Conservation (phyloP, 2,329 filamentous ascomycete genomes). For the Hypoxylon sp. region DNA sequence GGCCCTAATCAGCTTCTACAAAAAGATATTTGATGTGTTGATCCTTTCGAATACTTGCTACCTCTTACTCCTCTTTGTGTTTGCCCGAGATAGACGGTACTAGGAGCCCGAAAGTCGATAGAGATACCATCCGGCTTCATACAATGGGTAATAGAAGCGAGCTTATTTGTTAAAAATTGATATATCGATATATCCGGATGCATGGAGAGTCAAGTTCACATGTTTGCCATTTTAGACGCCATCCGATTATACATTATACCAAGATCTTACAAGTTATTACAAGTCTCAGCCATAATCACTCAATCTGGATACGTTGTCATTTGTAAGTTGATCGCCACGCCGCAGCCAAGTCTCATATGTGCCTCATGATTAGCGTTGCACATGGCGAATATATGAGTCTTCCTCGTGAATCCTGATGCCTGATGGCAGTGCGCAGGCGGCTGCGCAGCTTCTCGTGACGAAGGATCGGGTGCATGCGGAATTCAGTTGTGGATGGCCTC, state of each 20-base stretch:
- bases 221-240: conserved; percentile 20
- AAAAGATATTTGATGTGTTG: conserved; percentile 20
- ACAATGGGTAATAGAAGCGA: conserved; percentile 22
- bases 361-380: conserved; percentile 37
- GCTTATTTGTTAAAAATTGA: conserved; percentile 11
- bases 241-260: conserved; percentile 30
- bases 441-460: conserved; percentile 35
- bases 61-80: not conserved
- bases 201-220: conserved; percentile 22
- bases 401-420: conserved; percentile 31
- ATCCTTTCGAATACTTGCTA: conserved; percentile 17
- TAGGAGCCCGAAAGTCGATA: conserved; percentile 4
- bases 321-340: conserved; percentile 35
- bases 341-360: conserved; percentile 28
- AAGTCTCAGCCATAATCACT: conserved; percentile 28
- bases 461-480: conserved; percentile 35
- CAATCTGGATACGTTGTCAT: conserved; percentile 26
- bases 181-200: conserved; percentile 15
- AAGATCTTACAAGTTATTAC: conserved; percentile 15
- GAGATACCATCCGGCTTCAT: conserved; percentile 24
- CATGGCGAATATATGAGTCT: conserved; percentile 39
- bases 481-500: conserved; percentile 25
- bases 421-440: conserved; percentile 31
- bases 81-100: conserved; percentile 21
- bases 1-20: conserved; percentile 24